Percentiles rank a stretch among this genome's conserved stretches.
phyloP scores from a whole-genome alignment of 2,329 filamentous ascomycete species.

The Colletotrichum filicis region DNA sequence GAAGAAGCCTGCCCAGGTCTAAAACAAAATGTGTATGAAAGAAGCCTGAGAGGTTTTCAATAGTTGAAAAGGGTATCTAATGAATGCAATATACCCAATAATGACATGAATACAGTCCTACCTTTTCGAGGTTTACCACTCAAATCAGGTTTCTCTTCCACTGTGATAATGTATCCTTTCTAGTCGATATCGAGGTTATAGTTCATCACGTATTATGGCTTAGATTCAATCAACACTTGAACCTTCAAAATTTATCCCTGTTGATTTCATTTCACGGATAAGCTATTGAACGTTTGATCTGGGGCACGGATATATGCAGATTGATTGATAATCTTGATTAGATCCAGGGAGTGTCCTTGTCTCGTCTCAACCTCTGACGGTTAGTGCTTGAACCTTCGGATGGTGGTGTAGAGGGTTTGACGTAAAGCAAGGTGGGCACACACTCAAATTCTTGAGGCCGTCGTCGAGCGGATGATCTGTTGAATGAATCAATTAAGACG shows the following conservation, averaged over 20 bases:
- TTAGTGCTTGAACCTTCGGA: too few relatives aligned
- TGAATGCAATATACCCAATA: conserved; percentile 33
- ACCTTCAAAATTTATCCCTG: not conserved
- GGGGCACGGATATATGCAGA: not conserved
- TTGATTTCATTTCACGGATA: not conserved
- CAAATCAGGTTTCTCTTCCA: not conserved
- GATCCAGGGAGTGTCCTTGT: not conserved
- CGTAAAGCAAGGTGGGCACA: too few relatives aligned
- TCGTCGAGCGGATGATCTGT: not conserved
- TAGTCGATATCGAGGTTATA: not conserved
- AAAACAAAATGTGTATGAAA: not conserved
- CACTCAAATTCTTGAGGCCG: not conserved
- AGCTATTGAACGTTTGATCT: not conserved
- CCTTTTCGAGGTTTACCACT: not conserved
- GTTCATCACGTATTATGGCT: not conserved
- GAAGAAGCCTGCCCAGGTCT: conserved; percentile 35
- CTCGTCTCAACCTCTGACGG: not conserved
- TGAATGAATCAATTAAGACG: not conserved
- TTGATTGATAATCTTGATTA: not conserved
- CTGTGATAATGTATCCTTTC: not conserved
- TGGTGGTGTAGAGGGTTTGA: too few relatives aligned
- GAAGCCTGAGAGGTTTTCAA: not conserved
- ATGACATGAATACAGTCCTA: conserved; percentile 13
- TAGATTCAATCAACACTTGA: not conserved
- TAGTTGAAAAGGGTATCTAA: conserved; percentile 21